Conservation (phyloP, 768 basidiomycete species). For the Cyclocybe aegerita region DNA sequence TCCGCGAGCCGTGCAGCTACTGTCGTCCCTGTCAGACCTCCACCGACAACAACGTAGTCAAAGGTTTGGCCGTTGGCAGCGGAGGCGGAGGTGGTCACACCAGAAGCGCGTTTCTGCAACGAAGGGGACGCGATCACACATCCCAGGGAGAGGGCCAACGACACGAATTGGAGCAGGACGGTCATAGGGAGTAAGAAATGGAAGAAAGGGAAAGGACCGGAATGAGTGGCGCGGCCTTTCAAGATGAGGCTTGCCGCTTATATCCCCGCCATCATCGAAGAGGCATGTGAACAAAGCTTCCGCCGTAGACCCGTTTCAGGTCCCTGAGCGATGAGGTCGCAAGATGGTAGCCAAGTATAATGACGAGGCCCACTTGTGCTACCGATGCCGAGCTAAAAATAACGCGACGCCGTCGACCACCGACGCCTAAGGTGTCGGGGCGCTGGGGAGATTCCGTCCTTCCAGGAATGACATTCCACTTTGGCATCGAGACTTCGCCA, state of each 20-base stretch:
- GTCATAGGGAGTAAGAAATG: slow-evolving; percentile 4
- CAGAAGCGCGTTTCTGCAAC: slow-evolving; percentile 26
- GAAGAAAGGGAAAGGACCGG: background rate
- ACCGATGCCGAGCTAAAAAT: no score
- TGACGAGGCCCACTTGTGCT: no score
- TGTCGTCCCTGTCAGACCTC: slow-evolving; percentile 45
- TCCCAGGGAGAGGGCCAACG: slow-evolving; percentile 10
- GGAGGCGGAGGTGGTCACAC: slow-evolving; percentile 31
- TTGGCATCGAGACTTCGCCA: no score
- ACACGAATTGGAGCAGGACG: background rate
- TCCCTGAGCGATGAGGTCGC: no score
- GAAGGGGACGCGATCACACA: slow-evolving; percentile 16
- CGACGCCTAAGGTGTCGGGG: no score
- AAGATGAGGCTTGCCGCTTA: background rate
- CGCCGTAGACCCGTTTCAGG: background rate
- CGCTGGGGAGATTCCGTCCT: no score
- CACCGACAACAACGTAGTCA: slow-evolving; percentile 47
- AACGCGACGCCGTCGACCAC: no score
- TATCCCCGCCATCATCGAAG: background rate
- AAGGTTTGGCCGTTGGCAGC: slow-evolving; percentile 35
- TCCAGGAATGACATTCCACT: no score
- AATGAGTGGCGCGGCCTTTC: background rate
- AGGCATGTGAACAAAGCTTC: background rate
- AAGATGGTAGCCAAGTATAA: no score
- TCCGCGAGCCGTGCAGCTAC: slow-evolving; percentile 50